phyloP scores from a whole-genome alignment of 106 monocot genomes.

The Narthecium ossifragum region DNA sequence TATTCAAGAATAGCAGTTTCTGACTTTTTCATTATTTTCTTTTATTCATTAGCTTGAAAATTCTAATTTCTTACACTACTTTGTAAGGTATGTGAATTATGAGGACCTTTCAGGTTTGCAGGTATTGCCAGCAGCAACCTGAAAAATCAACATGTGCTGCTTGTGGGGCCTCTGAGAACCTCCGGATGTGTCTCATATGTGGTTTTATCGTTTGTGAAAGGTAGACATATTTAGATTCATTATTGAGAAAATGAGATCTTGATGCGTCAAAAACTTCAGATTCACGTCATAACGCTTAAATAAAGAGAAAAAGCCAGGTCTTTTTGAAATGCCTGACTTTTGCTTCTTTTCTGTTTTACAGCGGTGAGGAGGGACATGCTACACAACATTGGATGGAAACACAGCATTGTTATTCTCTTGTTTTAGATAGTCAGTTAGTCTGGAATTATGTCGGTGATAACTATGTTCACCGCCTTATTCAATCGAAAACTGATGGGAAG shows the following conservation, averaged over 20 bases:
- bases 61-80: neutral
- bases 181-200: slow-evolving; percentile 86
- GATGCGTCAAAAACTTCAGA: too few relatives aligned
- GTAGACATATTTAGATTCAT: slow-evolving; percentile 19
- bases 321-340: too few relatives aligned
- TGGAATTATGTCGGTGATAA: slow-evolving; percentile 98
- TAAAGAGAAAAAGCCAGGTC: too few relatives aligned
- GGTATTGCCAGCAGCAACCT: slow-evolving; percentile 87
- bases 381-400: slow-evolving; percentile 92
- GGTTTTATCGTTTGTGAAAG: slow-evolving; percentile 87
- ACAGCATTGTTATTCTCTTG: slow-evolving; percentile 92
- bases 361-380: slow-evolving; percentile 89
- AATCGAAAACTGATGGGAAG: slow-evolving; percentile 93
- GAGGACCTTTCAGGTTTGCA: slow-evolving; percentile 57
- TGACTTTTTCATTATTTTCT: too few relatives aligned
- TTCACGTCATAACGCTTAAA: too few relatives aligned
- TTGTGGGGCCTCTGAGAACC: slow-evolving; percentile 67
- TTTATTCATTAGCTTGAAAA: too few relatives aligned
- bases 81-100: neutral
- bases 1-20: too few relatives aligned
- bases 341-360: slow-evolving; percentile 9
- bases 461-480: slow-evolving; percentile 93
- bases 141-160: slow-evolving; percentile 73
- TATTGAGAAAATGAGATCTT: too few relatives aligned
- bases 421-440: slow-evolving; percentile 79